Percentiles rank a stretch among this genome's conserved stretches.
Conservation (phyloP, 371 early-diverging fungal genomes). For the Syncephalastrum racemosum region DNA sequence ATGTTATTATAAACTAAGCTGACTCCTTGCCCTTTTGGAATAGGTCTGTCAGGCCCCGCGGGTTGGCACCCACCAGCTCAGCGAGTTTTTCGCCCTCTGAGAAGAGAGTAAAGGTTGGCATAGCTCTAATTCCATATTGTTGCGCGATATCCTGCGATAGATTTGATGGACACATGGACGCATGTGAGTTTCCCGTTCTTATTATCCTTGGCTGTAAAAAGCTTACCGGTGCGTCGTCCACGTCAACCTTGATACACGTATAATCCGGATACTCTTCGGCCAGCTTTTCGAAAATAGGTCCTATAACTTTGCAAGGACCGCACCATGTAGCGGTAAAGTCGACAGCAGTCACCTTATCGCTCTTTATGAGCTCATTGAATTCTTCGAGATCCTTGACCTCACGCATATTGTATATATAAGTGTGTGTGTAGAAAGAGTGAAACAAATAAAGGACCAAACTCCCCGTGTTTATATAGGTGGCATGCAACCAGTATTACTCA, state of each 20-base stretch:
- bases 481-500: too few species aligned
- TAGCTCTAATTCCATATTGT: slow-evolving; percentile 69
- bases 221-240: slow-evolving; percentile 66
- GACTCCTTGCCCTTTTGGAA: too few species aligned
- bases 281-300: slow-evolving; percentile 67
- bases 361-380: slow-evolving; percentile 29
- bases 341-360: slow-evolving; percentile 50
- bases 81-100: slow-evolving; percentile 66
- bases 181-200: too few species aligned
- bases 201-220: neutral
- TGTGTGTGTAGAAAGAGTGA: too few species aligned
- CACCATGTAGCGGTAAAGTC: slow-evolving; percentile 74
- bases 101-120: slow-evolving; percentile 92
- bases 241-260: slow-evolving; percentile 82
- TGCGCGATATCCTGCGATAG: slow-evolving; percentile 63
- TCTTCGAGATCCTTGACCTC: slow-evolving; percentile 27
- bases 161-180: too few species aligned
- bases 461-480: too few species aligned
- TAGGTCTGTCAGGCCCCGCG: too few species aligned
- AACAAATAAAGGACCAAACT: too few species aligned
- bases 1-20: too few species aligned
- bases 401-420: too few species aligned
- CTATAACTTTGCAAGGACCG: slow-evolving; percentile 88
- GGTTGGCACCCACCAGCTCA: slow-evolving; percentile 79
- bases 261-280: slow-evolving; percentile 54